Evolutionary conservation across 495 filamentous ascomycete genomes (phyloP), one percentile per base, ranked within the genome.

Genomic region (Aspergillus kassunensis): DNA sequence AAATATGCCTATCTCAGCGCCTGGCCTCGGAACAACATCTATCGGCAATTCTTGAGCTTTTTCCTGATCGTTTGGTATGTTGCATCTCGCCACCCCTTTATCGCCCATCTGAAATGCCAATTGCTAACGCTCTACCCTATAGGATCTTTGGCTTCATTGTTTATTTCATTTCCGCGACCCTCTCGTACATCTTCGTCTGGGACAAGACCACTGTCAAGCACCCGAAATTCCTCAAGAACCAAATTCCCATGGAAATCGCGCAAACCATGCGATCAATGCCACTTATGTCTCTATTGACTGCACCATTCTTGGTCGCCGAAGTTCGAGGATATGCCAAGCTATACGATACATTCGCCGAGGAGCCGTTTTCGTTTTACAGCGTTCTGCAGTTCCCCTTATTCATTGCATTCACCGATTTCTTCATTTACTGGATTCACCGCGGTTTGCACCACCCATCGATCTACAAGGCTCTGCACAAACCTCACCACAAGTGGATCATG

Each of bases 401-500:
- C 77, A 79, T 97, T 67, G 57, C 80, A 56, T 97, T 97, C 71
- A 97, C 92, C 73, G 92, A 97, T 73, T 85, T 84, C 70, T 82
- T 77, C 72, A 93, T 97, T 77, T 97, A 97, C 79, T 89, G 85
- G 78, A 96, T 96, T 61, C 92, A 97, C 73, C 87, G 93, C 44
- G 87, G 83, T 40, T 76, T 96, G 55, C 92, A 97, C 72, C 86
- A 90, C 67, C 88, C 89, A 6, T 57, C 69, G 42, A 66, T 96
- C 43, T 97, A 97, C 82, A 92, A 89, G 75, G 74, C 71, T 41
- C 80, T 97, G 18, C 92, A 97, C 80, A 97, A 97, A 79, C 86
- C 89, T 44, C 93, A 97, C 75, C 92, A 97, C 83, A 96, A 96
- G 74, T 97, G 92, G 93, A 96, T 97, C 72, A 95, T 97, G 90